Evolutionary conservation across 139 green algal genomes (phyloP), one percentile per base, ranked within the genome.

Genomic region (Haematococcus lacustris): DNA sequence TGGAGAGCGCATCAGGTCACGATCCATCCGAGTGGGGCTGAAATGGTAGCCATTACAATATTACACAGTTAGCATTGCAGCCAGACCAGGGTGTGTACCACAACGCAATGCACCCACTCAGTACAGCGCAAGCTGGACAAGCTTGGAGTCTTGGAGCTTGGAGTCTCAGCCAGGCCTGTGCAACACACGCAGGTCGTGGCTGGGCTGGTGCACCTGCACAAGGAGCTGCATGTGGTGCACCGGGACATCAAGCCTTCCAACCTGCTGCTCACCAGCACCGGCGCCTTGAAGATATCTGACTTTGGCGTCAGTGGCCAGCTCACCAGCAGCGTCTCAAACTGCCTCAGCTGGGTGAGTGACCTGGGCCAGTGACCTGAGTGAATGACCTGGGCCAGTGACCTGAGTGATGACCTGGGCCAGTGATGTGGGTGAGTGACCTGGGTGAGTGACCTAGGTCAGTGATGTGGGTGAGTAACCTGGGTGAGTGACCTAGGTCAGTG

Each of bases 201-300:
- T 62, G 86, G 86, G 1, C 75, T 91, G 62, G 33, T 70, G 9
- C 81, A 88, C 80, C 77, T 91, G 40, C 86, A 91, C 78, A 79
- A 73, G 40, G 83, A 82, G 63, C 76, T 76, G 53, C 77, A 76
- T 43, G 76, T 90, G 26, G 77, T 90, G 28, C 85, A 93, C 80
- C 81, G 90, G 13, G 90, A 95, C 83, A 86, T 95, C 68, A 95
- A 93, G 75, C 86, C 88, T 38, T 82, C 73, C 47, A 95, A 95
- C 85, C 74, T 95, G 63, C 87, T 95, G 68, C 66, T 92, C 25
- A 86, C 79, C 80, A 53, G 60, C 26, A 60, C 51, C 21, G 87
- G 87, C 0, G 71, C 84, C 28, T 70, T 90, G 30, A 92, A 92
- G 80, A 89, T 92, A 75, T 75, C 66, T 33, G 87, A 92, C 76